Base-by-base conservation (phyloP, 768 basidiomycete genomes). In the Lyophyllum shimeji region DNA sequence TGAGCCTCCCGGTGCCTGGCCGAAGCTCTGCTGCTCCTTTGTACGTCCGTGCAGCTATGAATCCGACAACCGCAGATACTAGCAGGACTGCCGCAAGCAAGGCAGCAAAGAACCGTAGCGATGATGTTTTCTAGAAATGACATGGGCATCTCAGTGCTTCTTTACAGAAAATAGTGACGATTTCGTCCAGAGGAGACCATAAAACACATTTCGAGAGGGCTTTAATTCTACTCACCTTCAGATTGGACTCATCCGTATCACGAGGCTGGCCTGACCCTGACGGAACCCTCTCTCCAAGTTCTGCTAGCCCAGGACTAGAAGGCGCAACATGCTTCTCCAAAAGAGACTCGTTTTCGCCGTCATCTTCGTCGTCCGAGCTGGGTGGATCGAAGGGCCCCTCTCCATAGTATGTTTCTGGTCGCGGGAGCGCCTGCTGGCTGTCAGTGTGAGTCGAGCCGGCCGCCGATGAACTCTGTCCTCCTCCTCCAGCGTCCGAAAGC, bases 331-430 rank as follows among this genome's bases (percentile, higher is more conserved):
- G 65, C 65, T 87, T 86, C 58, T 82, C 82, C 29, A 81, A 58
- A 18, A 84, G 72, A 7, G 75, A 80, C 9, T 39, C 59, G 2
- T 45, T 60, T 39, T 64, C 60, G 18, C 46, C 76, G 24, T 81
- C 79, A 53, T 82, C 79, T 53, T 86, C 88, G n/a, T 87, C 87
- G 46, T 86, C 86, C n/a, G 89, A 90, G 63, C 87, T 89, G 7
- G 89, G 87, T 20, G 86, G 79, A 60, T 90, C 87, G 63, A 91
- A 93, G 0, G 83, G 78, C 0, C 90, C 89, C 18, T 91, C 89
- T 27, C 80, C 86, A 60, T 92, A 92, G 71, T 92, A 92, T 6
- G 64, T 69, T 27, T 65, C 63, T 6, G 74, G 73, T 34, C 60
- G 50, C 25, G 21, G 58, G 20, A 58, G 24, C 25, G 57, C 18